Evolutionary conservation across 2,329 filamentous ascomycete species (phyloP).

Genomic region (Alternaria viburni): DNA sequence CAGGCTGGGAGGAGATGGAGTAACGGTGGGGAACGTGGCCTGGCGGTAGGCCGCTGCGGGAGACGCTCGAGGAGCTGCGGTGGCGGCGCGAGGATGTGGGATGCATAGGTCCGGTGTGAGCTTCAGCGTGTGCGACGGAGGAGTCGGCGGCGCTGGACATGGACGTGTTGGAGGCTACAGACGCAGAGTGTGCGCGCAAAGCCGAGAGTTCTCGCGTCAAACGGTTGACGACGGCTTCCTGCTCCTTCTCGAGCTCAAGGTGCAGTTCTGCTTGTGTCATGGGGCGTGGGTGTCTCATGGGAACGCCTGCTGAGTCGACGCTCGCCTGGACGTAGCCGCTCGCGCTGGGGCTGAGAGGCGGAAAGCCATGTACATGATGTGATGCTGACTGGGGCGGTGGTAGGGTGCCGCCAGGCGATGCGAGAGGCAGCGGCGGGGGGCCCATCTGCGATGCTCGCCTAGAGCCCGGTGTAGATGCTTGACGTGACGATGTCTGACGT

Average conservation of each 20-base stretch:
- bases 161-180: conserved; percentile 62
- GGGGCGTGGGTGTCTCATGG: conserved; percentile 83
- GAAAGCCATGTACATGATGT: conserved; percentile 43
- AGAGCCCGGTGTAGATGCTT: conserved; percentile 31
- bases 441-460: conserved; percentile 50
- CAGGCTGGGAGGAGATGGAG: conserved; percentile 41
- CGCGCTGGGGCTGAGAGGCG: conserved; percentile 44
- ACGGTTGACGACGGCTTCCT: conserved; percentile 94
- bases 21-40: conserved; percentile 37
- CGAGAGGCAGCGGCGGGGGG: conserved; percentile 52
- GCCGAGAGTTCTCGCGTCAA: conserved; percentile 86
- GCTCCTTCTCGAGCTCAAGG: conserved; percentile 89
- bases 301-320: conserved; percentile 60
- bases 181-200: conserved; percentile 73
- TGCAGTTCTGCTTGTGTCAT: conserved; percentile 89
- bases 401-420: conserved; percentile 43
- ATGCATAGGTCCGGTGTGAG: conserved; percentile 56
- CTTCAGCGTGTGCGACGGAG: conserved; percentile 49
- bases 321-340: conserved; percentile 30
- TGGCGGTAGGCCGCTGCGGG: conserved; percentile 40
- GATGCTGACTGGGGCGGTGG: conserved; percentile 22
- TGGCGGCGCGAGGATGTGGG: conserved; percentile 63
- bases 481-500: conserved; percentile 31
- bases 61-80: conserved; percentile 62
- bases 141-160: conserved; percentile 53